Base-by-base conservation (phyloP, 2,329 filamentous ascomycete genomes). In the Leptoxyphium fumago region DNA sequence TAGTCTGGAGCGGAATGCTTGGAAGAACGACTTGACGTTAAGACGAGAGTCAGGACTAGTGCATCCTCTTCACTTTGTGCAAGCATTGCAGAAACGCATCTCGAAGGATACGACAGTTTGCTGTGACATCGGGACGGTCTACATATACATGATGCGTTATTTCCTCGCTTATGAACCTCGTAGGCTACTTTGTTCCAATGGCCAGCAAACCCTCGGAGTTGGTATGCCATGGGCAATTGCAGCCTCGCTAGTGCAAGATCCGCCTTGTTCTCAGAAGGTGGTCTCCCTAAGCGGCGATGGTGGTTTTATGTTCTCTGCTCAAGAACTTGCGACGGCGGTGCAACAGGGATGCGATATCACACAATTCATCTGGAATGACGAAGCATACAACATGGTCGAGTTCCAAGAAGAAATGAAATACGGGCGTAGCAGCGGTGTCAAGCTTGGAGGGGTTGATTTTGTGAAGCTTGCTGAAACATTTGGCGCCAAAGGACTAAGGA, bases 331-430 rank as follows among this genome's bases (percentile, higher is more conserved):
- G 0, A 71, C 68, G 0, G 68, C 68, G 4, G 66, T 71, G 14
- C 61, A 63, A 48, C 66, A 70, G 41, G 58, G 61, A 5, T 71
- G 67, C 53, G 62, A 71, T 44, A 69, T 71, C 50, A 70, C 68
- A 15, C 68, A 71, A 49, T 70, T 71, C 47, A 60, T 71, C 49
- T 70, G 67, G 67, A 71, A 71, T 51, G 68, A 71, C 48, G 64
- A 64, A 39, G 62, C 61, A 26, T 71, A 66, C 54, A 71, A 71
- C 51, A 71, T 71, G 68, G 66, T 71, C 5, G 64, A 70, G 55
- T 71, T 71, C 51, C 68, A 71, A 48, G 68, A 71, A 55, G 65
- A 68, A 45, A 62, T 67, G 54, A 71, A 71, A 54, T 71, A 71
- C 51, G 67, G 67, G 2, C 59, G 68, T 21, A 63, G 58, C 26